Evolutionary conservation across 352 stramenopile genomes (phyloP), one percentile per base, ranked within the genome.

Genomic region (Pythium brachiatum): DNA sequence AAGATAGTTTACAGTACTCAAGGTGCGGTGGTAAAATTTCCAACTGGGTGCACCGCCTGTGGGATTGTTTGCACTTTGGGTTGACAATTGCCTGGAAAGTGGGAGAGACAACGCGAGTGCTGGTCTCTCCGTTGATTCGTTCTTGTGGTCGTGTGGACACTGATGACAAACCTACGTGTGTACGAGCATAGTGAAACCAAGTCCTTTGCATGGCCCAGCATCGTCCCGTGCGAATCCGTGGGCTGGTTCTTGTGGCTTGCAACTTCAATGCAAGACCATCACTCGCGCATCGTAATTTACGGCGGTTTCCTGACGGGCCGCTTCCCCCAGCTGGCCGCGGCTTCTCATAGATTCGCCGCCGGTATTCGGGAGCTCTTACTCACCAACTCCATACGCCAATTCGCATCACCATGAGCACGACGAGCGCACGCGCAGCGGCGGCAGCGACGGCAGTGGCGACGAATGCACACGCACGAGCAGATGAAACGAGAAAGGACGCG

Each of bases 201-300:
- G 41, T 48, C 18, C 3, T 27, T 48, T 27, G 41, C 20, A 7
- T 48, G 5, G n/a, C 18, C 20, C 41, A 4, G 41, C 20, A 7
- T 48, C 7, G n/a, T 18, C 20, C 41, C 6, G 26, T 15, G 6
- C 41, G 20, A 13, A 21, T 7, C 11, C 18, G 23, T 50, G 5
- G 6, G 3, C 20, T 8, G 31, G 36, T 46, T 23, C 29, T 56
- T 43, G 27, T 56, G 26, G 25, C 8, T 7, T 23, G 12, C 56
- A 70, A 74, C 68, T 74, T 74, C 68, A 74, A 74, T 58, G 57
- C 38, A 3, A 36, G 62, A 74, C 68, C 68, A 71, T 66, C 68
- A 74, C 68, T 74, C 68, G 66, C 48, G 1, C 7, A n/a, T 15
- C 57, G 39, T 61, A 70, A 65, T 53, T 71, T 74, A 57, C 48